Conservation (phyloP, 2,329 filamentous ascomycete genomes). For the Penicillium sp. region DNA sequence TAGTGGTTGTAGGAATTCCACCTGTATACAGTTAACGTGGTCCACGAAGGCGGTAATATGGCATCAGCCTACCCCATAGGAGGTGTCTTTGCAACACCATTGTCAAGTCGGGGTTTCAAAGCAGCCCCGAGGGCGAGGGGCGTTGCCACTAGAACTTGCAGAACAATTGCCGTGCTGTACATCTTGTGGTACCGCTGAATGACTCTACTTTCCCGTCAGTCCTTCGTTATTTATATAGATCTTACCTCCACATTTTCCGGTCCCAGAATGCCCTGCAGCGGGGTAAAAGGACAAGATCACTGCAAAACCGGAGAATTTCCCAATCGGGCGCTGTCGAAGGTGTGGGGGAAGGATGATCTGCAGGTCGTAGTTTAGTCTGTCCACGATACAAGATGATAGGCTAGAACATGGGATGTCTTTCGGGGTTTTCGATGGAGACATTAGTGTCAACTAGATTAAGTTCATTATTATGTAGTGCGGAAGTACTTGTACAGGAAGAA, state of each 20-base stretch:
- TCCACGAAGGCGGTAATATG: neutral
- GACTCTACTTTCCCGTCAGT: neutral
- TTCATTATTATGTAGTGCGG: slow-evolving; percentile 3
- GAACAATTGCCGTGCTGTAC: neutral
- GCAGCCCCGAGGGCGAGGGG: slow-evolving; percentile 7
- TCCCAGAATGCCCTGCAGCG: neutral
- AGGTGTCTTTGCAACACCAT: slow-evolving; percentile 38
- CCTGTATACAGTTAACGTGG: slow-evolving; percentile 31
- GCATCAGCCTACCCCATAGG: slow-evolving; percentile 36
- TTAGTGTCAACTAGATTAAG: neutral
- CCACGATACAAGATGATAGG: neutral
- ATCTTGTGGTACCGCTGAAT: neutral
- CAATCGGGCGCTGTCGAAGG: neutral
- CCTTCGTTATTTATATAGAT: neutral
- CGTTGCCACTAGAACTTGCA: neutral
- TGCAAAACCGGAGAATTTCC: slow-evolving; percentile 10
- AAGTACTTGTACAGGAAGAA: slow-evolving; percentile 15
- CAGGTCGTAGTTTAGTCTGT: neutral
- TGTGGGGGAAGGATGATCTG: neutral
- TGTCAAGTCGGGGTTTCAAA: slow-evolving; percentile 18
- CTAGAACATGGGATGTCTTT: neutral
- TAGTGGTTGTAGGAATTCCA: slow-evolving; percentile 68
- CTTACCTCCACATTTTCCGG: neutral
- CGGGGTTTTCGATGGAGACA: neutral
- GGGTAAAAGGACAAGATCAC: neutral